phyloP scores from a whole-genome alignment of 1,139 yeast species.

The Meyerozyma athensensis region DNA sequence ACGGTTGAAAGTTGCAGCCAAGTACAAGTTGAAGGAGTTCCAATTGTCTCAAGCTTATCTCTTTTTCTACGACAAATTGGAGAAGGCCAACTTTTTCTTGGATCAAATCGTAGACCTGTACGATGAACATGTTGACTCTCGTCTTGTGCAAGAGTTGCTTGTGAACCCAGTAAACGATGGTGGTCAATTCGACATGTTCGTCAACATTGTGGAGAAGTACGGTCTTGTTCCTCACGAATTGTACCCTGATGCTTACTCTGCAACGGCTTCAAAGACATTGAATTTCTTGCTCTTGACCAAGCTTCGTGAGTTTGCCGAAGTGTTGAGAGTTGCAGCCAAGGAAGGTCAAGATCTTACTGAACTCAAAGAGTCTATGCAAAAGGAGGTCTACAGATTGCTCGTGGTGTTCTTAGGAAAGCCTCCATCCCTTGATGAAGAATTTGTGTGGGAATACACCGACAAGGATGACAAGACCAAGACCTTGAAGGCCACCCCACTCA shows the following conservation, averaged over 20 bases:
- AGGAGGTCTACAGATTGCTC: constrained; percentile 14
- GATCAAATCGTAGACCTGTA: constrained; percentile 13
- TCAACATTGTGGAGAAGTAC: constrained; percentile 17
- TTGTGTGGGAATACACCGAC: constrained; percentile 15
- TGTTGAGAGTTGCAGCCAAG: constrained; percentile 9
- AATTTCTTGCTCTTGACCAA: constrained; percentile 15
- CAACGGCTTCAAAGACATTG: constrained; percentile 13
- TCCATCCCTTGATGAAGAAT: constrained; percentile 10
- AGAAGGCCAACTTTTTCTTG: constrained; percentile 19
- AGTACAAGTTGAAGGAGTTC: constrained; percentile 15
- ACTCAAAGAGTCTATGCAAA: constrained; percentile 12
- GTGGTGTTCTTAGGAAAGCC: constrained; percentile 16
- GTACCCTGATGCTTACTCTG: constrained; percentile 15
- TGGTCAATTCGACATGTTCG: constrained; percentile 18
- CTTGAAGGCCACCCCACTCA: constrained; percentile 12
- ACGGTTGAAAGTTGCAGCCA: constrained; percentile 14
- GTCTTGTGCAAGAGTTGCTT: constrained; percentile 13
- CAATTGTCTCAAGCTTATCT: constrained; percentile 22
- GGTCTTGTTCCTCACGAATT: constrained; percentile 15
- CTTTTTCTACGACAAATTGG: constrained; percentile 32
- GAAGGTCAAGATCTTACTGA: constrained; percentile 5
- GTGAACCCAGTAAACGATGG: constrained; percentile 16
- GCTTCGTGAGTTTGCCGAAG: constrained; percentile 16
- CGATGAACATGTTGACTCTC: constrained; percentile 13
- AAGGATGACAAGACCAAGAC: constrained; percentile 11